phyloP scores from a whole-genome alignment of 2,329 filamentous ascomycete species.

The Aureobasidium sp. region DNA sequence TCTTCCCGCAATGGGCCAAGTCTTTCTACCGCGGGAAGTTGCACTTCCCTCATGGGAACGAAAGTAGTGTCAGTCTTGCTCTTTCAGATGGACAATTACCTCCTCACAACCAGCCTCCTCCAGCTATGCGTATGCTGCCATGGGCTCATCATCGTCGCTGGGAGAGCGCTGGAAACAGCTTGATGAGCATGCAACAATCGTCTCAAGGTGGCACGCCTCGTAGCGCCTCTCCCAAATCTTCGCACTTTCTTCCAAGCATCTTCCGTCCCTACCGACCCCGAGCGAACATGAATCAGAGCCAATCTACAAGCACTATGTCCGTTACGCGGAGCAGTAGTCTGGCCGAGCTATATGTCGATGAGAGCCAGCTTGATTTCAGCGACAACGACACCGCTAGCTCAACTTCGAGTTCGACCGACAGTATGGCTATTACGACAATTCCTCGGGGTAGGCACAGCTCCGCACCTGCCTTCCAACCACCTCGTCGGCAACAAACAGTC shows the following conservation, averaged over 20 bases:
- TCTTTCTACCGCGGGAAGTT: constrained; percentile 29
- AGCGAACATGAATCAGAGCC: constrained; percentile 18
- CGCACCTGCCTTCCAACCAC: background rate
- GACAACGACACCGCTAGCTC: background rate
- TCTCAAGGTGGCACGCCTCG: background rate
- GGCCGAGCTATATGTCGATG: constrained; percentile 5
- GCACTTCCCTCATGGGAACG: constrained; percentile 19
- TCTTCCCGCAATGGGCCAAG: constrained; percentile 33
- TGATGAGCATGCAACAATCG: background rate
- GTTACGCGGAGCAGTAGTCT: constrained; percentile 16
- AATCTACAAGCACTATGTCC: constrained; percentile 9
- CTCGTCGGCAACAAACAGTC: background rate
- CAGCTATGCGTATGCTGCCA: background rate
- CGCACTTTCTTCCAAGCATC: constrained; percentile 29
- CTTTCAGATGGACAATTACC: background rate
- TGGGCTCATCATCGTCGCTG: constrained; percentile 11
- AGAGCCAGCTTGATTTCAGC: constrained; percentile 4
- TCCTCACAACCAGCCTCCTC: background rate
- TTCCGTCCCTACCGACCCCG: constrained; percentile 28
- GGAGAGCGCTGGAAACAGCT: constrained; percentile 12
- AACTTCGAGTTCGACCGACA: constrained; percentile 13
- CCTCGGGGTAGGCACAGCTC: constrained; percentile 1
- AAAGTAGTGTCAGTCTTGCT: constrained; percentile 14
- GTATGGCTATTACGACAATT: constrained; percentile 17
- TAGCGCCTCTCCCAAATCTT: constrained; percentile 21